Base-by-base conservation (phyloP, 1,284 basidiomycete species). In the Leccinum huronense region DNA sequence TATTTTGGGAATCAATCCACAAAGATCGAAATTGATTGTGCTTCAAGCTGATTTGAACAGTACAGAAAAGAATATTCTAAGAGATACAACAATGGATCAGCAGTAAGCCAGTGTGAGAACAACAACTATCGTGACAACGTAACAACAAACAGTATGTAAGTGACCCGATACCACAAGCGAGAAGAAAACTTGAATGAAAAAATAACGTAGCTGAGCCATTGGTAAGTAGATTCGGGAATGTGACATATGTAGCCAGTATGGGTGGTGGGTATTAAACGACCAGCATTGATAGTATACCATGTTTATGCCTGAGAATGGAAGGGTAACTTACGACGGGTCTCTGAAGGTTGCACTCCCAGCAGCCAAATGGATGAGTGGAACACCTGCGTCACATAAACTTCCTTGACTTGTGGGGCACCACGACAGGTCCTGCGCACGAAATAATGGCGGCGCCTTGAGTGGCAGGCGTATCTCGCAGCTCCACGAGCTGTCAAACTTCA, bases 251-350 rank as follows among this genome's bases (percentile, higher is more conserved):
- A 59, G 16, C 42, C 54, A 62, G 55, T 63, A 60, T 71, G 66
- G 38, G 38, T 34, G 13, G 3, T 48, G 75, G 75, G 73, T 76
- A 75, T 75, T 64, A 70, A 67, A 75, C 72, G 73, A 36, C 72
- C 74, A 61, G 72, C 74, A 70, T 65, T 58, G 56, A 53, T 72
- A 65, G 23, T 66, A 45, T 70, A 67, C 64, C 36, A 61, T 56
- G 53, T 33, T 62, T 33, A 65, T 65, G 58, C 57, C 30, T 33
- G 57, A 48, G 34, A 30, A 42, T 58, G 33, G 33, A 33, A 45
- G 59, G 54, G 45, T 61, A 56, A 59, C 10, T 27, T 23, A 57
- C 30, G 33, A 48, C 16, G 16, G 57, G 8, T 48, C 16, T 48
- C 40, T 13, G 16, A 30, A 13, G 31, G 27, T 36, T 48, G n/a